A percentile compares a stretch with the other conserved stretches of the same genome.
phyloP scores from a whole-genome alignment of 441 rosid genomes.

The Viola pubescens region DNA sequence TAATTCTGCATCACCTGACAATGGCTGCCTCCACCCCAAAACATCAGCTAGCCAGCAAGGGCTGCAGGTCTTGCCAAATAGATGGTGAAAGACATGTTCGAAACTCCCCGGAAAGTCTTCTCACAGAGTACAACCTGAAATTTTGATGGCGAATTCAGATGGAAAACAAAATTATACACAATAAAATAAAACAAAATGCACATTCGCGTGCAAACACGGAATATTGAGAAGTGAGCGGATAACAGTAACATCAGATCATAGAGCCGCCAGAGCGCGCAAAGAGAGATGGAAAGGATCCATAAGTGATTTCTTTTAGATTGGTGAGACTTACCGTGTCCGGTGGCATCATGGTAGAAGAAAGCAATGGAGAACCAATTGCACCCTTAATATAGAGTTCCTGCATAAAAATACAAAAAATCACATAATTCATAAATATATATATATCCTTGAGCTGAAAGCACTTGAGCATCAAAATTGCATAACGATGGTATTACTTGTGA shows the following conservation, averaged over 20 bases:
- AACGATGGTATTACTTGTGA: constrained; percentile 45
- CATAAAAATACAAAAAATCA: constrained; percentile 17
- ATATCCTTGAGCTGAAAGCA: background rate
- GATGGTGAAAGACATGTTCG: constrained; percentile 51
- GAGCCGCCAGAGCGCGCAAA: background rate
- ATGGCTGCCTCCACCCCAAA: too few relatives aligned
- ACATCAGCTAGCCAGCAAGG: too few relatives aligned
- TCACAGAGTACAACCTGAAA: constrained; percentile 61
- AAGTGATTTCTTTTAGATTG: background rate
- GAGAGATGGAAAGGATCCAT: background rate
- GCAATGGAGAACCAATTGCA: constrained; percentile 82
- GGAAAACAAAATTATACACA: background rate
- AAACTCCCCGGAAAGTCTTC: constrained; percentile 54
- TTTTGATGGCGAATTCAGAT: background rate
- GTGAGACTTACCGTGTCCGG: constrained; percentile 55
- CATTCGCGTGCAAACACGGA: background rate
- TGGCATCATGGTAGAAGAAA: constrained; percentile 54
- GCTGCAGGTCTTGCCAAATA: constrained; percentile 52
- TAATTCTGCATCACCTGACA: too few relatives aligned
- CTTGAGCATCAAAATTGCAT: background rate
- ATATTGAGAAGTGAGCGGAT: background rate
- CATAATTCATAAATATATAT: too few relatives aligned
- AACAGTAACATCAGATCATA: background rate
- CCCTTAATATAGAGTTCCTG: constrained; percentile 74
- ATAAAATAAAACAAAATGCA: background rate